Percentiles rank a stretch among this genome's conserved stretches.
These are phyloP conservation scores for Exserohilum turcica DNA, from an alignment of 2,329 filamentous ascomycete genomes.

Conservation along the genomic window DNA sequence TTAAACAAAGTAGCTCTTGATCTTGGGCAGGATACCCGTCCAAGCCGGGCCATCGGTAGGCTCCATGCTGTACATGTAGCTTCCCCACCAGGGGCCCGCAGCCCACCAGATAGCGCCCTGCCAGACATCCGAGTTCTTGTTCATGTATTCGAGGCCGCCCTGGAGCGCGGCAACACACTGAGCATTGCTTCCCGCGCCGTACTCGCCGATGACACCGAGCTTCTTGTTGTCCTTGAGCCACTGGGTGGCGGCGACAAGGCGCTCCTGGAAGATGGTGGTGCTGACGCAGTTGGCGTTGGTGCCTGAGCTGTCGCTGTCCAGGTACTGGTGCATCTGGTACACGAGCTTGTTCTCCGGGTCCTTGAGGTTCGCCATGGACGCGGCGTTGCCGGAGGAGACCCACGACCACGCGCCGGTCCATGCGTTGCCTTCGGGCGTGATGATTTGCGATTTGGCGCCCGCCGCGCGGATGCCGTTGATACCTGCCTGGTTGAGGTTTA, in stretches of 20 bases:
- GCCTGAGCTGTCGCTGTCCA: slow-evolving; percentile 61
- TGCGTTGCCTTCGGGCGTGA: slow-evolving; percentile 64
- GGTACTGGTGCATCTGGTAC: slow-evolving; percentile 68
- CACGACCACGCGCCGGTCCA: slow-evolving; percentile 57
- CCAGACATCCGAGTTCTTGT: slow-evolving; percentile 59
- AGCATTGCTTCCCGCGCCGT: slow-evolving; percentile 58
- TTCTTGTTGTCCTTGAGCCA: slow-evolving; percentile 62
- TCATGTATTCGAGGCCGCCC: slow-evolving; percentile 57
- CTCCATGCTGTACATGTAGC: slow-evolving; percentile 58
- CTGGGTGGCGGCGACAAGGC: slow-evolving; percentile 57
- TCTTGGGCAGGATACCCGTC: slow-evolving; percentile 39
- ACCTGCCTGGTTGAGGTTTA: slow-evolving; percentile 54
- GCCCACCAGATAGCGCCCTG: slow-evolving; percentile 61
- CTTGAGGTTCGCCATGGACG: slow-evolving; percentile 54
- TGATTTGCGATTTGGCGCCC: slow-evolving; percentile 58
- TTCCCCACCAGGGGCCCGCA: slow-evolving; percentile 59
- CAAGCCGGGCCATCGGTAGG: slow-evolving; percentile 54
- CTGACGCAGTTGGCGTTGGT: slow-evolving; percentile 58
- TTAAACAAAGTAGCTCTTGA: slow-evolving; percentile 43
- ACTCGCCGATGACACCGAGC: slow-evolving; percentile 60
- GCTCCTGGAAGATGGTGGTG: slow-evolving; percentile 59
- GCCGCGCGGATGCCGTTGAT: slow-evolving; percentile 54
- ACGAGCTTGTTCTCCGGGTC: slow-evolving; percentile 61
- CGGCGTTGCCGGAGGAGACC: slow-evolving; percentile 54
- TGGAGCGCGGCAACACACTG: slow-evolving; percentile 57